phyloP scores from a whole-genome alignment of 129 eudicot genomes.

The Lactuca sativa region DNA sequence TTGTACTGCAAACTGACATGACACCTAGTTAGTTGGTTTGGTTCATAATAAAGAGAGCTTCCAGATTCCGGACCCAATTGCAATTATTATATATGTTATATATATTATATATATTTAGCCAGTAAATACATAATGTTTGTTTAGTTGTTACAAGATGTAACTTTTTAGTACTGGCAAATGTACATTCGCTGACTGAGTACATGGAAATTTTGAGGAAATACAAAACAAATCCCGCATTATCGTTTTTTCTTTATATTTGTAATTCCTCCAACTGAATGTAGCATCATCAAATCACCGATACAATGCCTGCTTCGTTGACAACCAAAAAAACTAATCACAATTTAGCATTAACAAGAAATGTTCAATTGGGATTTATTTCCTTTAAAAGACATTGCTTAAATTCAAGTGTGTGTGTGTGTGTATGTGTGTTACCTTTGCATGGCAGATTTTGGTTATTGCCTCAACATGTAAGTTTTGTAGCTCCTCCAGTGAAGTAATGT shows the following conservation, averaged over 20 bases:
- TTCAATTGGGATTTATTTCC: background rate
- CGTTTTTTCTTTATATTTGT: background rate
- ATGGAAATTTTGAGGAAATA: conserved; percentile 22
- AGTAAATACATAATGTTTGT: conserved; percentile 30
- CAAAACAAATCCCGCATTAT: background rate
- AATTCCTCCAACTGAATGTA: conserved; percentile 9
- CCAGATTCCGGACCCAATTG: background rate
- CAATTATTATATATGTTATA: conserved; percentile 21
- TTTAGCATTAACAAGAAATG: background rate
- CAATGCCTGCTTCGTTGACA: conserved; percentile 29
- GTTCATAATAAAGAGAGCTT: conserved; percentile 24
- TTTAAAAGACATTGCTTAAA: background rate
- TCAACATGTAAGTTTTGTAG: conserved; percentile 67
- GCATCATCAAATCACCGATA: conserved; percentile 32
- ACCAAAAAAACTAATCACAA: background rate
- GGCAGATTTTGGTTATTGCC: conserved; percentile 73
- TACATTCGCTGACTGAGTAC: conserved; percentile 27
- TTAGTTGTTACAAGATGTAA: conserved; percentile 30
- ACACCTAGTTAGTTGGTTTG: conserved; percentile 18
- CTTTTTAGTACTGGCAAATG: conserved; percentile 29
- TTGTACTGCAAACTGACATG: conserved; percentile 39
- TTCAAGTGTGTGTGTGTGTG: too few species aligned
- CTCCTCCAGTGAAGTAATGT: conserved; percentile 55
- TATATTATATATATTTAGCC: background rate
- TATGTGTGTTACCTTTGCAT: conserved; percentile 49